Base-by-base conservation (phyloP, 179 eudicot species). In the Pouteria campechiana region DNA sequence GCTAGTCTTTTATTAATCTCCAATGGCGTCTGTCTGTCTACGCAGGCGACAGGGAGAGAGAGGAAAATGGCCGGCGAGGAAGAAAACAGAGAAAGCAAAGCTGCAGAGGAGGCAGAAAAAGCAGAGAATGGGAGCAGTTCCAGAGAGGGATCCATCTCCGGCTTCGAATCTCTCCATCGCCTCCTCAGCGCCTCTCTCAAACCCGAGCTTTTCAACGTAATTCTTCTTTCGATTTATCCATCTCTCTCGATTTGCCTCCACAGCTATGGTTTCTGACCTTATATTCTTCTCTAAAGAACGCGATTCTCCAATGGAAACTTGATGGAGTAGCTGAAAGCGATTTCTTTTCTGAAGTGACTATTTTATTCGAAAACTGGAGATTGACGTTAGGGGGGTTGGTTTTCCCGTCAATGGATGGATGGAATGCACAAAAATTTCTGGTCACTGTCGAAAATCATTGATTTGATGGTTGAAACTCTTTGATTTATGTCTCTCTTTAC, bases 111-210 rank as follows among this genome's bases (percentile, higher is more conserved):
- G 10, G 55, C 33, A 24, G 7, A 11, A 28, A 52, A 6, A 46
- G 46, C 4, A 24, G 57, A 15, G 21, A 58, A 49, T 22, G 73
- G 73, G 36, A 46, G 29, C 7, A 17, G 32, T 37, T 21, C 61
- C 18, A 52, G 39, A 17, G 52, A 60, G 20, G 90, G 86, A 43
- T 77, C 94, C 12, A 60, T 84, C 54, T 75, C 65, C 59, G 95
- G 95, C 34, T 81, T 72, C 45, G 81, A 77, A 13, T 84, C 95
- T 25, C 79, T 81, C 60, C 84, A 85, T 18, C 66, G 53, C 3
- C 87, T 85, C 37, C 92, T 85, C 19, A 61, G 51, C 37, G 56
- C 79, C 6, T 75, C 87, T 22, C 87, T 85, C 27, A 22, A 61
- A 31, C 77, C 73, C 41, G 61, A 58, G 34, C 34, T 59, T 37